Base-by-base conservation (phyloP, 164 flowering plant species). In the Warburgia ugandensis region DNA sequence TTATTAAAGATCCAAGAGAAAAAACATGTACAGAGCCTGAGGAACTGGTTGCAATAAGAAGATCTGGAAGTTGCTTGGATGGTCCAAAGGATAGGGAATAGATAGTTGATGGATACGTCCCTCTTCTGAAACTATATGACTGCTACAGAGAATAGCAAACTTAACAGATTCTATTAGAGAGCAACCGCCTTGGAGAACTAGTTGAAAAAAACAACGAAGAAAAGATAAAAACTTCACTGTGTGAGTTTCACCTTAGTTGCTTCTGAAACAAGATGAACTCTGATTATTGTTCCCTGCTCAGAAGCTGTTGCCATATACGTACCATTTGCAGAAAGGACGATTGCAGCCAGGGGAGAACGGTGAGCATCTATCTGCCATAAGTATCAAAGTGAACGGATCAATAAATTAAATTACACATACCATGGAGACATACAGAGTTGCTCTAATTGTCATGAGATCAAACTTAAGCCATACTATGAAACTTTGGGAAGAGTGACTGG, bases 71-170 rank as follows among this genome's bases (percentile, higher is more conserved):
- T 62, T 75, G 77, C 47, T 35, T 29, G 6, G 94, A 79, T 51
- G 88, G 88, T 26, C 85, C 86, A 70, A 90, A 84, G 45, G 95
- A 80, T 67, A 90, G 61, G 48, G 95, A 84, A 70, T 63, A 86
- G 67, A 90, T 86, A n/a, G 82, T 75, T 46, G 97, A 84, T 47
- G 88, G 75, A 52, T 84, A 90, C 51, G 94, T 65, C 6, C 97
- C 97, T 66, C 97, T 82, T 48, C 97, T 76, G 59, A 90, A 90
- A 66, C 94, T 86, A 61, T 76, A 84, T 13, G 86, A 84, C 97
- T 90, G 87, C 30, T 20, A 51, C 38, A 56, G 49, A 54, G 48
- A 23, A 44, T n/a, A n/a, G n/a, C n/a, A 44, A 44, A 44, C 5
- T 37, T 25, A 11, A 9, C 14, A 23, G 3, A 25, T 3, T 10